Conservation (phyloP, 345 rosid species). For the Rubroshorea leprosula region DNA sequence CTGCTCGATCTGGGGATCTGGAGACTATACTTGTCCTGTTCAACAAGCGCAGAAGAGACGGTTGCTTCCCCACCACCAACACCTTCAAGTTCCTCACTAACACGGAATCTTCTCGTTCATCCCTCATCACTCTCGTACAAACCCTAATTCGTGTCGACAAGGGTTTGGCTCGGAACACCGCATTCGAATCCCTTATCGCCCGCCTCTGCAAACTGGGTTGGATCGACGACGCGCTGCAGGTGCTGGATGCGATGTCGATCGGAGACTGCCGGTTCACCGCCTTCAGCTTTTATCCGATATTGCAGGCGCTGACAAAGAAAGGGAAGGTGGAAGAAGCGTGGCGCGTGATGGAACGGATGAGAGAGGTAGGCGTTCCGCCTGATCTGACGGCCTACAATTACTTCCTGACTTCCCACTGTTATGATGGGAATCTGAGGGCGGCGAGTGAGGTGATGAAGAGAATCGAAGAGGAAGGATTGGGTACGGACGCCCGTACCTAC, state of each 20-base stretch:
- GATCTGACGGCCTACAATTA: slow-evolving; percentile 54
- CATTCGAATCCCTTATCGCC: slow-evolving; percentile 49
- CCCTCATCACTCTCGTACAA: slow-evolving; percentile 37
- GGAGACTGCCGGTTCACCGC: slow-evolving; percentile 25
- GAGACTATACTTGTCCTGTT: slow-evolving; percentile 47
- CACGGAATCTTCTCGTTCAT: slow-evolving; percentile 33
- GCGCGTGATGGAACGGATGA: slow-evolving; percentile 40
- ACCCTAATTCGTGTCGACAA: slow-evolving; percentile 41
- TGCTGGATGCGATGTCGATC: slow-evolving; percentile 33
- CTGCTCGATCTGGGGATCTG: slow-evolving; percentile 48
- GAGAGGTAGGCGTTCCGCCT: slow-evolving; percentile 21
- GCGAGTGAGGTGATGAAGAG: slow-evolving; percentile 38
- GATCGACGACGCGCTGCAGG: slow-evolving; percentile 34
- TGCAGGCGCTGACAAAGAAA: slow-evolving; percentile 33
- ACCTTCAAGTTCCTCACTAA: slow-evolving; percentile 66
- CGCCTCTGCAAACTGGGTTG: slow-evolving; percentile 52
- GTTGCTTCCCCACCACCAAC: slow-evolving; percentile 50
- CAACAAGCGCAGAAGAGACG: slow-evolving; percentile 48
- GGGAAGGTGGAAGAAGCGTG: slow-evolving; percentile 40
- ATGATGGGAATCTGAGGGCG: slow-evolving; percentile 32
- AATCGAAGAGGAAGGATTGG: slow-evolving; percentile 44
- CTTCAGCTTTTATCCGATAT: slow-evolving; percentile 42
- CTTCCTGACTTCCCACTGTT: slow-evolving; percentile 42
- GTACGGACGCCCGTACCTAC: slow-evolving; percentile 45
- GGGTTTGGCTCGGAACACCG: slow-evolving; percentile 47